These are phyloP conservation scores for Microsporum canis DNA, from an alignment of 2,329 filamentous ascomycete genomes.

Conservation along the genomic window DNA sequence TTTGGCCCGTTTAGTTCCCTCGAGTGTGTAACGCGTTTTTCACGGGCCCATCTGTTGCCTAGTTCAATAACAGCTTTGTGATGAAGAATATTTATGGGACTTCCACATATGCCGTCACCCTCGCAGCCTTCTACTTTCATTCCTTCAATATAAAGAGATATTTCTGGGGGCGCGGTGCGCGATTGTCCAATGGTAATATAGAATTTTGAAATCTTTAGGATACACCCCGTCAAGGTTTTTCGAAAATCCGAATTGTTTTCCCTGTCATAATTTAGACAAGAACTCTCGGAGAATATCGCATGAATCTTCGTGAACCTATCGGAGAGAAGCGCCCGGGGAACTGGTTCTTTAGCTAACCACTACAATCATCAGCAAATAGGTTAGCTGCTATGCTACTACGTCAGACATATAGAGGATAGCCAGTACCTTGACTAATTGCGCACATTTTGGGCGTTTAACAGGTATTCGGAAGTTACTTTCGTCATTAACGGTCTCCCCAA, in stretches of 20 bases:
- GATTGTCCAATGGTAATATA: conserved; percentile 24
- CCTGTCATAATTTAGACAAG: conserved; percentile 17
- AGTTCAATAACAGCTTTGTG: conserved; percentile 10
- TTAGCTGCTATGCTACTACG: conserved; percentile 4
- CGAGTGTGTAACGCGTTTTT: not conserved
- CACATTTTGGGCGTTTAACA: conserved; percentile 11
- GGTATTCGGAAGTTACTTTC: conserved; percentile 26
- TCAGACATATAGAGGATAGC: not conserved
- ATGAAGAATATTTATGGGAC: conserved; percentile 14
- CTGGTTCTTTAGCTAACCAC: conserved; percentile 18
- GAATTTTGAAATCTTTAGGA: conserved; percentile 25
- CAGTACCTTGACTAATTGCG: conserved; percentile 25
- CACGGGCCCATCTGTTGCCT: not conserved
- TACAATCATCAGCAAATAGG: conserved; percentile 9
- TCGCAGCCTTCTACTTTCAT: conserved; percentile 21
- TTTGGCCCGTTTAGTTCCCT: not conserved
- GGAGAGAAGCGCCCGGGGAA: conserved; percentile 21
- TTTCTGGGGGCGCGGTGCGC: conserved; percentile 6
- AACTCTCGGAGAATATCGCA: conserved; percentile 21
- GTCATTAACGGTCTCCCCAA: conserved; percentile 16
- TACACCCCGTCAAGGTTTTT: conserved; percentile 19
- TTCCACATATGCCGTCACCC: conserved; percentile 19
- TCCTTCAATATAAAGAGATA: conserved; percentile 18
- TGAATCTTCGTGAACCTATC: conserved; percentile 27
- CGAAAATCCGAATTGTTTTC: conserved; percentile 14